Evolutionary conservation across 768 basidiomycete genomes (phyloP), one percentile per base, ranked within the genome.

Genomic region (Hortiboletus flavorubellus): DNA sequence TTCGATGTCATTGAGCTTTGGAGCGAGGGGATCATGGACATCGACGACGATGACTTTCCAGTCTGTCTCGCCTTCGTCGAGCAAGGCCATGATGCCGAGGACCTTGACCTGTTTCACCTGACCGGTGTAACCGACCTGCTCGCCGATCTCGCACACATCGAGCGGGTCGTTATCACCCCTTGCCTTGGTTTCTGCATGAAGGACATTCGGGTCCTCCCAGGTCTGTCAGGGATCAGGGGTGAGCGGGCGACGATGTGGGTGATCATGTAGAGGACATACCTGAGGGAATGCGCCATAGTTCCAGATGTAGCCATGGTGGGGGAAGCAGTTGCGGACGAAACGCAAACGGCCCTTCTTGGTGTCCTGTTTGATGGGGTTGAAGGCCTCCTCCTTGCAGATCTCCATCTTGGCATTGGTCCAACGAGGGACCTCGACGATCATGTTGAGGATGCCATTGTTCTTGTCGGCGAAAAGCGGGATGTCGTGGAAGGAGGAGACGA

Each of bases 351-450:
- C 93, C 77, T 92, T 93, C 79, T 97, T 98, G 74, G 91, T 87
- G 73, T 98, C 96, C 78, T 99, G 97, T 75, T 97, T 96, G 88
- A 99, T 98, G 67, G 97, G 97, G 78, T 99, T 99, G 85, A 98
- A 93, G n/a, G 84, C 51, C 74, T 98, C 96, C 67, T 97, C 94
- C 76, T 97, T 99, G 75, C 83, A 96, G 73, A 97, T 97, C 77
- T 99, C 97, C 89, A 98, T 91, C 83, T 99, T 98, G 51, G 97
- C 97, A 80, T 99, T 98, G 73, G 95, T 97, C 97, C 97, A 99
- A 68, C 97, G 90, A 46, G 97, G 97, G 54, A 96, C 84, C 77
- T 97, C 93, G 75, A 97, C 94, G 73, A 97, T 79, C 93, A 98
- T 98, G 88, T 98, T 98, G 77, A 97, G 82, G 79, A 98, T 88